Conservation (phyloP, 306 rosid species). For the Heteromeles arbutifolia region DNA sequence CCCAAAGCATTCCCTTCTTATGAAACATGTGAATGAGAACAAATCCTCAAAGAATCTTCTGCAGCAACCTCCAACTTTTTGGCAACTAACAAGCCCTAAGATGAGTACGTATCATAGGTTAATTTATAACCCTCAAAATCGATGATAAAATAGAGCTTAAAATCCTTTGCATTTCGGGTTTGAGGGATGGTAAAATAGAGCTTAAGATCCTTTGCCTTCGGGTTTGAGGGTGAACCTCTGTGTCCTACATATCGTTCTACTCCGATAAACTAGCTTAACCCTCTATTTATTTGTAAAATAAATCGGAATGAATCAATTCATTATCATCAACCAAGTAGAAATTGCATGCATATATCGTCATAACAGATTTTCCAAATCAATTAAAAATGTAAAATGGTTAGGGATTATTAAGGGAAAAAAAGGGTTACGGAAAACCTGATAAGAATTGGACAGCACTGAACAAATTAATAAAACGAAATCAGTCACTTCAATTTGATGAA, state of each 20-base stretch:
- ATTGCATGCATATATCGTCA: not conserved
- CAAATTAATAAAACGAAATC: slow-evolving; percentile 8
- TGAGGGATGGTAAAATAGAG: not conserved
- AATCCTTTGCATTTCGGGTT: not conserved
- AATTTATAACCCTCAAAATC: not conserved
- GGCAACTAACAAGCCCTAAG: slow-evolving; percentile 32
- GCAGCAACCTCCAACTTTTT: slow-evolving; percentile 43
- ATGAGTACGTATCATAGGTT: not conserved
- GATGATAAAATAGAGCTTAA: not conserved
- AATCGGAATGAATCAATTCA: not conserved
- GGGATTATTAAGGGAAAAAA: not conserved
- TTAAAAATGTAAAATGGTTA: not conserved
- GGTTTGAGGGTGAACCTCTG: not conserved
- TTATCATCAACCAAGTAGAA: not conserved
- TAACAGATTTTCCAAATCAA: not conserved
- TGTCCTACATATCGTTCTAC: not conserved
- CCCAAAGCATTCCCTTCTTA: slow-evolving; percentile 21
- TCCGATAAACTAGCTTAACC: not conserved
- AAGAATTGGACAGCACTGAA: not conserved
- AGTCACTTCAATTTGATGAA: slow-evolving; percentile 20
- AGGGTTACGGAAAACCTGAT: not conserved
- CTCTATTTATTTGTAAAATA: not conserved
- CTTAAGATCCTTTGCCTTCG: not conserved
- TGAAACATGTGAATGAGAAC: slow-evolving; percentile 44
- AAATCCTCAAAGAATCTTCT: slow-evolving; percentile 39